These are phyloP conservation scores for Calophaca sinica DNA, from an alignment of 306 rosid species.

Conservation along the genomic window DNA sequence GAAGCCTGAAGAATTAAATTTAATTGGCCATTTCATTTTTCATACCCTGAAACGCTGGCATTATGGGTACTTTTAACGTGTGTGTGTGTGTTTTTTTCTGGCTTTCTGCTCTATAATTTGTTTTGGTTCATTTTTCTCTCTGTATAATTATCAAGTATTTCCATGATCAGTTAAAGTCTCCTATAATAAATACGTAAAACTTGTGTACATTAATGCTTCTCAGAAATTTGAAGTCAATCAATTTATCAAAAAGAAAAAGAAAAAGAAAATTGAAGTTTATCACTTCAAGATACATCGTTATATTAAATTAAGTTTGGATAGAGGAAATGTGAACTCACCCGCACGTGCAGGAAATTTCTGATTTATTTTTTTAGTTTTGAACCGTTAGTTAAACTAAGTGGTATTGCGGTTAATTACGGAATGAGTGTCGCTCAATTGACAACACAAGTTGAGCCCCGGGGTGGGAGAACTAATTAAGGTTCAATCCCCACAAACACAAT, in stretches of 20 bases:
- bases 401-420: too few species aligned
- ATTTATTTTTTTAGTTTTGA: not conserved
- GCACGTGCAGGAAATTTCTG: conserved; percentile 38
- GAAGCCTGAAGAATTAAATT: conserved; percentile 32
- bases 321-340: conserved; percentile 33
- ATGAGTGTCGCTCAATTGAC: too few species aligned
- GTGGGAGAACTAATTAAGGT: too few species aligned
- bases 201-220: not conserved
- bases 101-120: not conserved
- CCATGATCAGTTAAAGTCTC: conserved; percentile 31
- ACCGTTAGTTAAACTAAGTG: not conserved
- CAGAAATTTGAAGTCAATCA: not conserved
- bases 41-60: not conserved
- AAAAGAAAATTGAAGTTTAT: conserved; percentile 38
- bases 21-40: conserved; percentile 16
- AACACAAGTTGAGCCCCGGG: too few species aligned
- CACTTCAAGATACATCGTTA: conserved; percentile 20
- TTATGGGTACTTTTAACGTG: too few species aligned
- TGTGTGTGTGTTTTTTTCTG: not conserved
- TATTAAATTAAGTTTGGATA: conserved; percentile 23
- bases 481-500: too few species aligned
- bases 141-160: too few species aligned
- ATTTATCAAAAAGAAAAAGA: not conserved
- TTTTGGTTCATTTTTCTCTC: not conserved
- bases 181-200: conserved; percentile 24